Conservation (phyloP, 2,329 filamentous ascomycete genomes). For the Sphaerulina vaccinii region DNA sequence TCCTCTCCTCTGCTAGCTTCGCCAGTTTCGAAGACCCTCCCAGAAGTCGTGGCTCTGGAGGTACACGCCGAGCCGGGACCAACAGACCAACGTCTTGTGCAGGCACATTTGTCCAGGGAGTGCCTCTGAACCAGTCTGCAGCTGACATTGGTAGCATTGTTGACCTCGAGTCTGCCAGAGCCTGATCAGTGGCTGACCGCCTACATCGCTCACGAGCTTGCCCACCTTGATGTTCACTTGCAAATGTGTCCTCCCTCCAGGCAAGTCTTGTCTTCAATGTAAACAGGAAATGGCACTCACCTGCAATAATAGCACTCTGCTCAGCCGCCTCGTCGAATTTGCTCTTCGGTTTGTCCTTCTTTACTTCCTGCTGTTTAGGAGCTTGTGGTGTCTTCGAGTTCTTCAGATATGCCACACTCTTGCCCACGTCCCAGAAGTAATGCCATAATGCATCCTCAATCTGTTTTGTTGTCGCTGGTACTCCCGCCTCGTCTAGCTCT, state of each 20-base stretch:
- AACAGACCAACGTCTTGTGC: constrained; percentile 60
- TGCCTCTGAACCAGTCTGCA: constrained; percentile 72
- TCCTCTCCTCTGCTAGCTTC: constrained; percentile 79
- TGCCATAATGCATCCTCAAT: constrained; percentile 92
- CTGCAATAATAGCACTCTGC: constrained; percentile 43
- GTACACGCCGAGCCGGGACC: constrained; percentile 58
- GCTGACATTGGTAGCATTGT: constrained; percentile 40
- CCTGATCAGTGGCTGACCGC: constrained; percentile 16
- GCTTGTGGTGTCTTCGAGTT: constrained; percentile 39
- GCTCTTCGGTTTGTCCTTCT: constrained; percentile 44
- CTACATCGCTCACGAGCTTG: neutral
- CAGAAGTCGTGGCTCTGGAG: constrained; percentile 59
- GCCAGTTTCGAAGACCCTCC: constrained; percentile 91
- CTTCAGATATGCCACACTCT: constrained; percentile 76
- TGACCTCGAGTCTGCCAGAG: constrained; percentile 13
- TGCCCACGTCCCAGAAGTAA: constrained; percentile 91
- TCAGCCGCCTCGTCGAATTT: constrained; percentile 50
- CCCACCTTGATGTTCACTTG: neutral
- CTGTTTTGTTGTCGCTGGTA: constrained; percentile 62
- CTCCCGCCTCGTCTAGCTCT: constrained; percentile 34
- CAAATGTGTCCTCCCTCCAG: neutral
- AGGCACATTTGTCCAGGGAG: constrained; percentile 79
- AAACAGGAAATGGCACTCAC: constrained; percentile 42
- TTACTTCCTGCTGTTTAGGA: constrained; percentile 32
- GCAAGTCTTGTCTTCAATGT: neutral